A percentile compares a stretch with the other conserved stretches of the same genome.
Evolutionary conservation across 2,329 filamentous ascomycete genomes (phyloP).

Genomic region (Pseudogymnoascus destructans): DNA sequence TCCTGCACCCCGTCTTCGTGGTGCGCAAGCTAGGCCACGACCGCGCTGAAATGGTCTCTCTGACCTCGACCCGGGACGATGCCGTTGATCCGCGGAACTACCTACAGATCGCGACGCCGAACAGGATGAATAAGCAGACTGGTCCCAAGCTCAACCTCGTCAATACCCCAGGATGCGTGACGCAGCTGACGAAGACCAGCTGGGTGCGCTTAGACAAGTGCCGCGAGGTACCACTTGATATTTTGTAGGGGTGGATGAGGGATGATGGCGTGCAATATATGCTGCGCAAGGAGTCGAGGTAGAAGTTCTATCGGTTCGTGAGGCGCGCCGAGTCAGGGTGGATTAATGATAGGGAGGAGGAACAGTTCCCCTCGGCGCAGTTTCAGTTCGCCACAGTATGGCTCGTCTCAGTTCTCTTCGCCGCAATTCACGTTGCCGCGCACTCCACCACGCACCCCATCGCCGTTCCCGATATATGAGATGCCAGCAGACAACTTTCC

Average conservation of each 20-base stretch:
- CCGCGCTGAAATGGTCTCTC: background rate
- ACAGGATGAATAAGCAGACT: constrained; percentile 1
- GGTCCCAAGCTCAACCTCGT: constrained; percentile 4
- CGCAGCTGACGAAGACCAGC: background rate
- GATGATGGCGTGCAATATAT: constrained; percentile 1
- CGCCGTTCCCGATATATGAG: background rate
- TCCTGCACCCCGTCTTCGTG: background rate
- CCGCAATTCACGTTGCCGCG: background rate
- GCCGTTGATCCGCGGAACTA: background rate
- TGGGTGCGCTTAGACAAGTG: background rate
- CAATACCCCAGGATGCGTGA: background rate
- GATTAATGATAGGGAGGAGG: background rate
- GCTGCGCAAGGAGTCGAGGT: background rate
- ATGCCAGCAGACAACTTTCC: constrained; percentile 2
- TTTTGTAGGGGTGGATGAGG: constrained; percentile 1
- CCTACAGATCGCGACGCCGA: constrained; percentile 5
- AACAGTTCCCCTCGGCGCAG: background rate
- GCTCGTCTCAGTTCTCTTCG: background rate
- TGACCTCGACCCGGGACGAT: background rate
- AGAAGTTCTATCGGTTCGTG: constrained; percentile 3
- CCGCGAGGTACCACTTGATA: background rate
- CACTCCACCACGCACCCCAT: background rate
- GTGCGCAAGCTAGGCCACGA: background rate
- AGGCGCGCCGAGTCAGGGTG: background rate
- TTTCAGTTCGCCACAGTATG: background rate